phyloP scores from a whole-genome alignment of 139 green algal genomes.

The Chlamydomonas applanata region DNA sequence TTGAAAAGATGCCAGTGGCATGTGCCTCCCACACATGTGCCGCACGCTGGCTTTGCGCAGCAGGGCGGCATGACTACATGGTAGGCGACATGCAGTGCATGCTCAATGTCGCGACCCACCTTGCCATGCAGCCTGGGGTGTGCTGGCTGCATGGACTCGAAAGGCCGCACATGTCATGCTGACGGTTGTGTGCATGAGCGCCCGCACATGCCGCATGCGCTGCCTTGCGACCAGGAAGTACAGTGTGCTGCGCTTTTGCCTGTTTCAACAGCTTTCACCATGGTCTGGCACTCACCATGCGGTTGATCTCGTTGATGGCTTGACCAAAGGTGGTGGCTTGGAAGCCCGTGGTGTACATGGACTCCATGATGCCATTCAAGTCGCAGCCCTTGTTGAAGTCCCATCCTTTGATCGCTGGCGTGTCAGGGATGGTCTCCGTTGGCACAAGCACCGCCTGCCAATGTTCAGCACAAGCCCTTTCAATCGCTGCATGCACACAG shows the following conservation, averaged over 20 bases:
- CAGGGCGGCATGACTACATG: no score
- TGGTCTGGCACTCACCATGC: conserved; percentile 74
- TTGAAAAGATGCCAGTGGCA: no score
- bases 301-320: conserved; percentile 89
- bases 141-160: no score
- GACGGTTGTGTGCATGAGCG: no score
- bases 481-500: no score
- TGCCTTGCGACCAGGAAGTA: no score
- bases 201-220: no score
- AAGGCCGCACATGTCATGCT: no score
- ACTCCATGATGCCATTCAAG: conserved; percentile 74
- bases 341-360: conserved; percentile 81
- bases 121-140: no score
- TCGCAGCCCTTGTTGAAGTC: conserved; percentile 79
- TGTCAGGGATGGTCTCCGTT: conserved; percentile 33
- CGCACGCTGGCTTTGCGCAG: background rate
- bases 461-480: no score
- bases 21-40: background rate
- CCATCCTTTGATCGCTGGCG: conserved; percentile 32
- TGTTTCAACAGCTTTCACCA: no score
- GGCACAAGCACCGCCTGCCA: conserved; percentile 37
- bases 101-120: background rate
- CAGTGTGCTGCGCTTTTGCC: no score
- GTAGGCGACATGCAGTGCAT: background rate
- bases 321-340: conserved; percentile 88